Conservation (phyloP, 805 yeast genomes). For the Lachancea meyersii region DNA sequence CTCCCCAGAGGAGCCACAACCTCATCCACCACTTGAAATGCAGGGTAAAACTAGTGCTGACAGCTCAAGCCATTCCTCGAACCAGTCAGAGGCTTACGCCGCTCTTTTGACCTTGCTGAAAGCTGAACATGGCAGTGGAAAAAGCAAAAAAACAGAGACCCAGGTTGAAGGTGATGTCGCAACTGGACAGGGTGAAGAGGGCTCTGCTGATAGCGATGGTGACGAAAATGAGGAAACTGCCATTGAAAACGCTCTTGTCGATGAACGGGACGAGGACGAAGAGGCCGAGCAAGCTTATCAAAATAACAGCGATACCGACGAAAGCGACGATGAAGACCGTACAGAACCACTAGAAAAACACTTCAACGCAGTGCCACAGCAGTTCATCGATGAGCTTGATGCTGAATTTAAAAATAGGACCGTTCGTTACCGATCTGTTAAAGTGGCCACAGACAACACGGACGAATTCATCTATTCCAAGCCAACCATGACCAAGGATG, state of each 20-base stretch:
- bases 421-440: slow-evolving; percentile 23
- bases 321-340: slow-evolving; percentile 36
- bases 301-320: slow-evolving; percentile 30
- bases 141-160: slow-evolving; percentile 10
- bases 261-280: slow-evolving; percentile 18
- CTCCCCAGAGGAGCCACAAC: slow-evolving; percentile 19
- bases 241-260: slow-evolving; percentile 10
- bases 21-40: slow-evolving; percentile 12
- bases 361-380: slow-evolving; percentile 46
- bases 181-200: slow-evolving; percentile 19
- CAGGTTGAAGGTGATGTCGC: slow-evolving; percentile 16
- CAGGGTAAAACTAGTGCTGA: neutral
- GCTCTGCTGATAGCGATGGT: slow-evolving; percentile 26
- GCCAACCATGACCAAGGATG: slow-evolving; percentile 21
- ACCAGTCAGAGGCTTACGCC: slow-evolving; percentile 42
- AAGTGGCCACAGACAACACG: slow-evolving; percentile 12
- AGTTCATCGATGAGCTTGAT: slow-evolving; percentile 35
- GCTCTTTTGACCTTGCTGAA: slow-evolving; percentile 60
- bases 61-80: neutral
- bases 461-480: slow-evolving; percentile 24
- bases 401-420: slow-evolving; percentile 29
- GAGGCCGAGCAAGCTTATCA: slow-evolving; percentile 14
- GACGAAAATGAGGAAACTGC: slow-evolving; percentile 26
- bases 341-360: slow-evolving; percentile 75
- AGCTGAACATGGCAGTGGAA: slow-evolving; percentile 37